Percentiles rank a stretch among this genome's conserved stretches.
Evolutionary conservation across 371 early-diverging fungal species (phyloP).

Genomic region (Phascolomyces articulosus): DNA sequence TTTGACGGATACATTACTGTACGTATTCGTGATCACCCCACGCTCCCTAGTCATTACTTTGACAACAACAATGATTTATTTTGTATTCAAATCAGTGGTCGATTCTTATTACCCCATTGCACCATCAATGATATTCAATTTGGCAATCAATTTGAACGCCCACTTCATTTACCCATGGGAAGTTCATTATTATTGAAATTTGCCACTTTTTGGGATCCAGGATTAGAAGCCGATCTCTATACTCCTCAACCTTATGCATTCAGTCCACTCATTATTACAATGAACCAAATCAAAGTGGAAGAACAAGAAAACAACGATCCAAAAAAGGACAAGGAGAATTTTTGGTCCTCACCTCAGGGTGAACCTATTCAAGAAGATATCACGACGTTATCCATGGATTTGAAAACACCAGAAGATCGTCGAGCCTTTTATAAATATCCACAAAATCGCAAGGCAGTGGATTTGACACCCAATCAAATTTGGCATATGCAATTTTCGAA

Average conservation of each 20-base stretch:
- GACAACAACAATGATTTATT: constrained; percentile 56
- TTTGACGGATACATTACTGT: constrained; percentile 73
- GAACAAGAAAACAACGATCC: neutral
- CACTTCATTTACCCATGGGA: constrained; percentile 71
- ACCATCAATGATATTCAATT: constrained; percentile 75
- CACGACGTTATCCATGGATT: constrained; percentile 16
- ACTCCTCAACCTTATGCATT: constrained; percentile 76
- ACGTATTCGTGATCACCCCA: constrained; percentile 61
- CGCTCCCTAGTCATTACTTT: constrained; percentile 56
- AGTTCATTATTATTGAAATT: constrained; percentile 76
- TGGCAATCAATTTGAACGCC: constrained; percentile 79
- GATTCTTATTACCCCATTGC: constrained; percentile 63
- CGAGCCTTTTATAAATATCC: constrained; percentile 29
- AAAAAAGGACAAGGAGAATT: too few species aligned
- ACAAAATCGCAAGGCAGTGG: constrained; percentile 37
- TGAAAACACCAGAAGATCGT: constrained; percentile 38
- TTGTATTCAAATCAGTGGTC: constrained; percentile 71
- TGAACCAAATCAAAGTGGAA: constrained; percentile 61
- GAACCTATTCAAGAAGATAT: constrained; percentile 45
- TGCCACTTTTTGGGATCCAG: constrained; percentile 81
- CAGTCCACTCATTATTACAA: constrained; percentile 73
- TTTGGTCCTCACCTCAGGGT: constrained; percentile 23
- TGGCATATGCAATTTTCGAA: constrained; percentile 75
- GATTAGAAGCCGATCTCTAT: constrained; percentile 74
- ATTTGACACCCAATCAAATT: constrained; percentile 49